phyloP scores from a whole-genome alignment of 148 eudicot genomes.

The Hydrangea macrophylla region DNA sequence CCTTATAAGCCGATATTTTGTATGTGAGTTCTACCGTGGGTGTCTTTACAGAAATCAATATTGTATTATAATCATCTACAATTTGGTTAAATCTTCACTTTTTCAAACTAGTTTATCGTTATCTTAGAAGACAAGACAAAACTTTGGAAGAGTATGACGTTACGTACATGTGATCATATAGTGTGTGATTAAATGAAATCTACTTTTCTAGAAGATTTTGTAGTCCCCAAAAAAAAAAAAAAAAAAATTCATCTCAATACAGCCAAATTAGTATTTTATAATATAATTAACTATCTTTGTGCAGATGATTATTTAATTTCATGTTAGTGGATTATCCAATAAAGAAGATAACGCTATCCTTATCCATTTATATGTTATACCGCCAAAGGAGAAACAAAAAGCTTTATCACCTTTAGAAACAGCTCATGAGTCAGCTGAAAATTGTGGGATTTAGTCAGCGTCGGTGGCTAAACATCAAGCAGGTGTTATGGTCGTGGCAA shows the following conservation, averaged over 20 bases:
- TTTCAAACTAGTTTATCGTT: too few species aligned
- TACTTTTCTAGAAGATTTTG: background rate
- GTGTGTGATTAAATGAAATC: too few species aligned
- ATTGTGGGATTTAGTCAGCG: background rate
- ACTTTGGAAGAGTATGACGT: too few species aligned
- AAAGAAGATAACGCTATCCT: background rate
- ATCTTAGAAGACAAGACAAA: too few species aligned
- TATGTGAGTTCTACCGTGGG: too few species aligned
- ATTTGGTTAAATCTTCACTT: too few species aligned
- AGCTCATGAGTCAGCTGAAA: background rate
- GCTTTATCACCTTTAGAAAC: background rate
- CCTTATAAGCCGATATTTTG: too few species aligned
- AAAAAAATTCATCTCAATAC: background rate
- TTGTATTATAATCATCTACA: too few species aligned
- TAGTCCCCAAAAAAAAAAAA: background rate
- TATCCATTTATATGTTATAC: background rate
- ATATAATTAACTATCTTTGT: background rate
- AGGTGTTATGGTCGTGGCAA: too few species aligned
- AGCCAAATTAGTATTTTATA: background rate
- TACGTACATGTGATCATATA: too few species aligned
- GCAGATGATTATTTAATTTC: background rate
- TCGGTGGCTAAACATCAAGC: too few species aligned
- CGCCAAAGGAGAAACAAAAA: background rate
- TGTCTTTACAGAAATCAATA: too few species aligned
- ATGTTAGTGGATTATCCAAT: background rate